Base-by-base conservation (phyloP, 148 eudicot species). In the Chenopodium album region DNA sequence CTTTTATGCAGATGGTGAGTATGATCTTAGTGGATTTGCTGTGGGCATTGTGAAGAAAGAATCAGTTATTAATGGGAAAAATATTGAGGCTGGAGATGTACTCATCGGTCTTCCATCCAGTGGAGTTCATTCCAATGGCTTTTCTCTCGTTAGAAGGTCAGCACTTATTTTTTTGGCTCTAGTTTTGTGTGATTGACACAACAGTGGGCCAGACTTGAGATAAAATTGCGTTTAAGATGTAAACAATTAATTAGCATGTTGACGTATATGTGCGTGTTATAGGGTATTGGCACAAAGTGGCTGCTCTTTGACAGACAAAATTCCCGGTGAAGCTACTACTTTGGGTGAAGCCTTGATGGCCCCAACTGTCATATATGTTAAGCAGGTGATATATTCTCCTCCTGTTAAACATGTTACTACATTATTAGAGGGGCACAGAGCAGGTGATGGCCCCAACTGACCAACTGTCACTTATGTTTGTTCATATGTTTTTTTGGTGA, bases 21-120 rank as follows among this genome's bases (percentile, higher is more conserved):
- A 96, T 84, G 99, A 96, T 87, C 94, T 96, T 63, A 96, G 98
- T 82, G 99, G 99, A 76, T 96, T 96, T 84, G 99, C 99, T 17
- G 98, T 96, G 70, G 99, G 99, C 46, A 85, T 88, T 74, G 99
- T 94, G 62, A 90, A 90, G 77, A 94, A 91, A 75, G 95, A 91
- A n/a, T 87, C 90, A 0, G 97, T 94, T 54, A 94, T 96, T 86
- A 91, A 96, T 76, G 99, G 99, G 64, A 94, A 94, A 79, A 88
- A 85, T 82, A 94, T 96, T 48, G 72, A 54, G 29, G 94, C 83
- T 68, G 99, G 99, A 47, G 99, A 96, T 84, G 90, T 94, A 46
- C 90, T 96, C 47, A 85, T 96, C 76, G 99, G 99, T 69, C 88
- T 96, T 70, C 99, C 98, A 54, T 96, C 99, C 22, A 92, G 98